Conservation (phyloP, 2,329 filamentous ascomycete genomes). For the Pseudocercospora vitis region DNA sequence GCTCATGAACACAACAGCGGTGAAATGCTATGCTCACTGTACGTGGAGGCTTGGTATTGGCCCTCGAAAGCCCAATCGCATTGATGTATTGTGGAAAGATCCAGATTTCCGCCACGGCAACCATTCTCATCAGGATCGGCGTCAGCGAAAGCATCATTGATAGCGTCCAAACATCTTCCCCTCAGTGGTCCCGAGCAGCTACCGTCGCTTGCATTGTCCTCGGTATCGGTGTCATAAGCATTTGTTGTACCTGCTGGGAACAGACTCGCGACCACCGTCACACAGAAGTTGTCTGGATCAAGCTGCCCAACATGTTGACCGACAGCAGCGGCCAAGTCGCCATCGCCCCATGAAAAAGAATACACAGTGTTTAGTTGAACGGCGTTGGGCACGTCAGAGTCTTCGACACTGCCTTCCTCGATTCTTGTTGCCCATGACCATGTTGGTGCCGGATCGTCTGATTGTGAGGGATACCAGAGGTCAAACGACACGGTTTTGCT, state of each 20-base stretch:
- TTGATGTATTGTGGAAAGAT: constrained; percentile 8
- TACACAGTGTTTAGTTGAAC: constrained; percentile 16
- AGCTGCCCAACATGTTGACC: constrained; percentile 14
- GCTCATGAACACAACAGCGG: neutral
- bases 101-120: constrained; percentile 11
- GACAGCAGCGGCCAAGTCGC: constrained; percentile 9
- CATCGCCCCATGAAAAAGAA: constrained; percentile 11
- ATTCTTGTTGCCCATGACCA: constrained; percentile 14
- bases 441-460: constrained; percentile 10
- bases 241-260: constrained; percentile 5
- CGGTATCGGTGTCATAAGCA: constrained; percentile 9
- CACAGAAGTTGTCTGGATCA: constrained; percentile 17
- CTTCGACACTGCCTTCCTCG: constrained; percentile 8
- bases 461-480: constrained; percentile 12
- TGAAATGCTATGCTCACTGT: constrained; percentile 4
- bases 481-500: constrained; percentile 14
- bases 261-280: constrained; percentile 15
- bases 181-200: constrained; percentile 16
- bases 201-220: constrained; percentile 17
- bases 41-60: constrained; percentile 9
- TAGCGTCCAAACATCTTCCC: constrained; percentile 13
- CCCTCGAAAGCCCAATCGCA: constrained; percentile 13
- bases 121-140: constrained; percentile 14
- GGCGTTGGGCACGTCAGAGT: constrained; percentile 12
- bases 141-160: constrained; percentile 8